Evolutionary conservation across 495 filamentous ascomycete species (phyloP), one percentile per base, ranked within the genome.

Genomic region (Lichina pygmaea): DNA sequence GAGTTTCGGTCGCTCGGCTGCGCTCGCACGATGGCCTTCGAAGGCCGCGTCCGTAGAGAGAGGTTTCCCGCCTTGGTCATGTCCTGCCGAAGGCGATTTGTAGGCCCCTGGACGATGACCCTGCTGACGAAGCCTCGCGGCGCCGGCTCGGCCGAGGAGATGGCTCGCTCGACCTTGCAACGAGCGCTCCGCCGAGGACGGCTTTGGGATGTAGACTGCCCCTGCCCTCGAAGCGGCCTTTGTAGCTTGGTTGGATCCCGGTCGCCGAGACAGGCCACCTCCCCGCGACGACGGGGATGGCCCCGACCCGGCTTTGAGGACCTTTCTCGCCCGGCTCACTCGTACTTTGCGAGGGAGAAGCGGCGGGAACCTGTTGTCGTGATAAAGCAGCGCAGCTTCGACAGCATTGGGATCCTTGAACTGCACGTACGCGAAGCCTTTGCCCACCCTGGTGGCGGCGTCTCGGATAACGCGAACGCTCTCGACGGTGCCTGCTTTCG

Each of bases 401-500:
- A 95, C 86, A 13, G 73, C 64, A 55, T 86, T 93, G 30, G 64
- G 67, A 52, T 94, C 81, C 70, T 86, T 64, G 58, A 95, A 99
- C 53, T 99, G 91, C 34, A 99, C 85, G 53, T 99, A 99, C 16
- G 91, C 91, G 58, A 99, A 83, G 11, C 91, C 91, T 58, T 99
- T 95, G 42, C 89, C 85, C 42, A 99, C 82, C 34, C 91, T 72
- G 16, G 91, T 95, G 43, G 74, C 75, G 41, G 77, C 62, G 52
- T 99, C 91, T 46, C 91, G 73, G 33, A 93, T 70, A n/a, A 99
- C 80, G 9, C 91, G 77, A 34, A 95, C 91, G 53, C 76, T 86
- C 62, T 99, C 86, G 10, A 99, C 75, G 43, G 68, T 78, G 45
- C 91, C 85, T 47, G 71, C 78, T 43, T 73, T 73, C 24, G 65